These are phyloP conservation scores for Yueomyces sp. DNA, from an alignment of 1,139 yeast species.

Conservation along the genomic window DNA sequence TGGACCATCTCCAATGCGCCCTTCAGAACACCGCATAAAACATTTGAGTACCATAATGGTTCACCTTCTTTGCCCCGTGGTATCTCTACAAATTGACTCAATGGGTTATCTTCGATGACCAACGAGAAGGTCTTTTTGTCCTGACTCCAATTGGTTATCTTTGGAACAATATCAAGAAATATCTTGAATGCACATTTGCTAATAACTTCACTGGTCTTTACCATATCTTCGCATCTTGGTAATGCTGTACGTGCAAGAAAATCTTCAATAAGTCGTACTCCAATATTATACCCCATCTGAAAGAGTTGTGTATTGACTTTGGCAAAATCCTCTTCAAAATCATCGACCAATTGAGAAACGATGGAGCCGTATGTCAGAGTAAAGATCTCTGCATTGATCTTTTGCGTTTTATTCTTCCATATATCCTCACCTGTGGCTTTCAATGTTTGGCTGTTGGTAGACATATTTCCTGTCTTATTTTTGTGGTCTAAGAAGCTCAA, in stretches of 20 bases:
- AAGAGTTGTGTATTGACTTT: constrained; percentile 78
- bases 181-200: constrained; percentile 82
- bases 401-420: constrained; percentile 83
- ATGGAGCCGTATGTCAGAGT: constrained; percentile 89
- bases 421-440: constrained; percentile 57
- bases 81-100: constrained; percentile 88
- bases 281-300: constrained; percentile 92
- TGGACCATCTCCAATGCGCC: constrained; percentile 97
- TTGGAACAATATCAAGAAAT: constrained; percentile 73
- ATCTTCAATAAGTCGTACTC: constrained; percentile 83
- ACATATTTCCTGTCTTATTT: no score
- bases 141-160: constrained; percentile 60
- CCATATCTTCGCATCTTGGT: constrained; percentile 66
- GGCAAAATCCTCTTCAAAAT: constrained; percentile 59
- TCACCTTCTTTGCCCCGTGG: constrained; percentile 46
- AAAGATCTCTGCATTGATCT: constrained; percentile 84
- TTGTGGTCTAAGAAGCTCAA: no score
- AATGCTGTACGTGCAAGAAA: constrained; percentile 78
- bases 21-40: constrained; percentile 76
- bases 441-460: neutral
- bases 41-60: constrained; percentile 79
- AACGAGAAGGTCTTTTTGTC: constrained; percentile 69
- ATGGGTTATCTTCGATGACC: constrained; percentile 72
- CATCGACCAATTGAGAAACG: constrained; percentile 86
- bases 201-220: constrained; percentile 80